Evolutionary conservation across 2,329 filamentous ascomycete species (phyloP), one percentile per base, ranked within the genome.

Genomic region (Aspergillus luchuensis): DNA sequence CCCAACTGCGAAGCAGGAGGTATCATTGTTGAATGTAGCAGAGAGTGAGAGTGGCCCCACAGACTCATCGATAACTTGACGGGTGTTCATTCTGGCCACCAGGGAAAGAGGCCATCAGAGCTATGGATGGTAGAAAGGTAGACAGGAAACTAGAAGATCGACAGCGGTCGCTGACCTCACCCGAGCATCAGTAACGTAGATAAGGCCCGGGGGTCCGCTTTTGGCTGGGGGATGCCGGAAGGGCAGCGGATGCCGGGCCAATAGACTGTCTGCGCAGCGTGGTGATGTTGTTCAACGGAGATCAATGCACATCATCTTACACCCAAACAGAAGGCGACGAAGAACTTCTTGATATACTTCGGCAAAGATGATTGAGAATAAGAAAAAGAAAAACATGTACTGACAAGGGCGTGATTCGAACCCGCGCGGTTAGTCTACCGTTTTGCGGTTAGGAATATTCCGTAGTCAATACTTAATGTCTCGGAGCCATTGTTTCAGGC

Each of bases 1-100:
- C 8, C 92, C 95, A 30, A 96, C 90, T 25, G 92, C 86, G 76
- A 98, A 98, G 72, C 90, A 93, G 68, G 87, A 93, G 66, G 86
- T 86, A 74, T 95, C 91, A 70, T 87, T 84, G 73, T 97, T 98
- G 80, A 97, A 97, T 8, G 90, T 87, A 49, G 89, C 87, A 13
- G 91, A 96, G 39, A 97, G 84, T 10, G 92, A 93, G 62, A 88
- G 85, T 4, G 90, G 89, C 57, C 88, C 87, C 47, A 84, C 84
- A 17, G 91, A 87, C 54, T 87, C 87, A 80, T 96, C 92, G 72
- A 98, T 91, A 59, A 91, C 87, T 56, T 90, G 90, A 61, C 94
- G 86, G 47, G 92, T 96, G 75, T 98, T 95, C 95, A 98, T 99
- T 56, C 63, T 80, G 58, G 45, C 47, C 38, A 23, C 11, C 39